Percentiles rank a stretch among this genome's conserved stretches.
These are phyloP conservation scores for Wallacemonas collosoma DNA, from an alignment of 208 protist genomes.

Conservation along the genomic window DNA sequence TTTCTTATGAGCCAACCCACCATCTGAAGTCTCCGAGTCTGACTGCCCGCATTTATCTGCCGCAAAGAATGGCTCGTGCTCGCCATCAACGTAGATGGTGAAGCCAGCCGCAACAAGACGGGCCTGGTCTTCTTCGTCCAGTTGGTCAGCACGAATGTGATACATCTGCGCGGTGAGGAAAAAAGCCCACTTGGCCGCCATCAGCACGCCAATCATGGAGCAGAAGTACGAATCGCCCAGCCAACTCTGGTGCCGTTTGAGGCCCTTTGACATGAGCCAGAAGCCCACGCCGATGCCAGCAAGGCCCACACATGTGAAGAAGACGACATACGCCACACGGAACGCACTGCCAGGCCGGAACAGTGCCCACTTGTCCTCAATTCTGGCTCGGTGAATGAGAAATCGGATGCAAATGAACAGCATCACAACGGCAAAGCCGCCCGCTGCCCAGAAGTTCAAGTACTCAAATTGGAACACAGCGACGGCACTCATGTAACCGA, in stretches of 20 bases:
- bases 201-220: conserved; percentile 63
- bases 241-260: conserved; percentile 57
- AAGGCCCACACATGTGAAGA: conserved; percentile 38
- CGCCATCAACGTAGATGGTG: neutral
- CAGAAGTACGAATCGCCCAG: conserved; percentile 71
- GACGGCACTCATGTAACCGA: conserved; percentile 46
- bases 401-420: conserved; percentile 54
- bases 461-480: conserved; percentile 51
- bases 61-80: conserved; percentile 16
- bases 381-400: conserved; percentile 24
- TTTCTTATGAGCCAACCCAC: neutral
- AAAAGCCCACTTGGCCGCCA: conserved; percentile 72
- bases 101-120: conserved; percentile 11
- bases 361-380: conserved; percentile 40
- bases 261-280: conserved; percentile 58
- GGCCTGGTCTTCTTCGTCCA: conserved; percentile 33
- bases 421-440: conserved; percentile 50
- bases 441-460: conserved; percentile 68
- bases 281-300: conserved; percentile 47
- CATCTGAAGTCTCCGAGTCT: neutral
- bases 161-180: conserved; percentile 56
- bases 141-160: conserved; percentile 39
- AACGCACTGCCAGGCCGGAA: conserved; percentile 46
- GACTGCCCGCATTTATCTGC: neutral
- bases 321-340: conserved; percentile 42